phyloP scores from a whole-genome alignment of 345 rosid genomes.

The Camelina sativa region DNA sequence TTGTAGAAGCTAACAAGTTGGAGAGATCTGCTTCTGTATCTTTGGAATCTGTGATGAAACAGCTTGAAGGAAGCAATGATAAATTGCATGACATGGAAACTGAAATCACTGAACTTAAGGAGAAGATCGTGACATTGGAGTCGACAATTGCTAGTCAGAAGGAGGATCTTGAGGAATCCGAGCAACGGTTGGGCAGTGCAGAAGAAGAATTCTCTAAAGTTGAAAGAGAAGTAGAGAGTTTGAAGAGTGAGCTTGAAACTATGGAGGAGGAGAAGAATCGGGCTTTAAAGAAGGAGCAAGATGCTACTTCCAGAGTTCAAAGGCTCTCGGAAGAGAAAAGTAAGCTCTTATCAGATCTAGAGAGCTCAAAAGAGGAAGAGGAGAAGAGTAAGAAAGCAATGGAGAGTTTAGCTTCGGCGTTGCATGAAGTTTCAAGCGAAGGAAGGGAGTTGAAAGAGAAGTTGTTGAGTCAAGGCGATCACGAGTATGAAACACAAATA shows the following conservation, averaged over 20 bases:
- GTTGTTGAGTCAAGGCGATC: slow-evolving; percentile 70
- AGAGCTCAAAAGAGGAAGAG: slow-evolving; percentile 77
- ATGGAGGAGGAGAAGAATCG: slow-evolving; percentile 71
- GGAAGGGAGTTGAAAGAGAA: slow-evolving; percentile 90
- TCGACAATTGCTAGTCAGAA: slow-evolving; percentile 67
- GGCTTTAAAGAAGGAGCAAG: slow-evolving; percentile 77
- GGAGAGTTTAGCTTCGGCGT: slow-evolving; percentile 95
- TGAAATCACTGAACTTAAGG: slow-evolving; percentile 67
- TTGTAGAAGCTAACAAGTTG: slow-evolving; percentile 66
- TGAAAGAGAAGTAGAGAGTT: slow-evolving; percentile 51
- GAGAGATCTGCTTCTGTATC: slow-evolving; percentile 89
- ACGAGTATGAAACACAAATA: slow-evolving; percentile 74
- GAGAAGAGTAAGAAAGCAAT: slow-evolving; percentile 97
- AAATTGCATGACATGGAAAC: slow-evolving; percentile 67
- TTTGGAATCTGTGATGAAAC: slow-evolving; percentile 82
- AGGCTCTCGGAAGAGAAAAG: slow-evolving; percentile 74
- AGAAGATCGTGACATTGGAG: slow-evolving; percentile 74
- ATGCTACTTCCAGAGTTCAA: slow-evolving; percentile 73
- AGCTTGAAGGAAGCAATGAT: slow-evolving; percentile 75
- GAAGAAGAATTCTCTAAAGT: slow-evolving; percentile 59
- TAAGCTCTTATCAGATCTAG: slow-evolving; percentile 70
- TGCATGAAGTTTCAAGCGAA: slow-evolving; percentile 92
- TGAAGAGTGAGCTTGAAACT: slow-evolving; percentile 64
- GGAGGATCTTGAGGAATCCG: slow-evolving; percentile 75
- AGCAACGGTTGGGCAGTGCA: slow-evolving; percentile 42